Evolutionary conservation across 148 eudicot species (phyloP), one percentile per base, ranked within the genome.

Genomic region (Vaccinium darrowii): DNA sequence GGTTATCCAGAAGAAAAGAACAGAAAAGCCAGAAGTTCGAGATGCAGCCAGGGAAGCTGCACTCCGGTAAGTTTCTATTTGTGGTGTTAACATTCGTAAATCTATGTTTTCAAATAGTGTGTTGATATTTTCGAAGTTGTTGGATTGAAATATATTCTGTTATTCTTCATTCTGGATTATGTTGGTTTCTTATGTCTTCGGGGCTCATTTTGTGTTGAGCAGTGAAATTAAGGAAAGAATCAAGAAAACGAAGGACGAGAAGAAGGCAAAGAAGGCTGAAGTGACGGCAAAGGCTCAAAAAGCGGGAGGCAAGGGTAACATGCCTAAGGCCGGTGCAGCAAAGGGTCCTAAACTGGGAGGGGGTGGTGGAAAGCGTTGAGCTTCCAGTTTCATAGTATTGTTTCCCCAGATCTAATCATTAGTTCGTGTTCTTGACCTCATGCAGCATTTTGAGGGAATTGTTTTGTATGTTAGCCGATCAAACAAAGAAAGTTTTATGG

Each of bases 231-330:
- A 88, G 85, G 87, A 88, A 36, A 85, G 85, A 80, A 88, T 82
- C 54, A 85, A 88, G 85, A 85, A 88, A 43, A 88, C 87, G 6
- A 88, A 88, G 53, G 89, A 88, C 30, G 89, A 88, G 43, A 88
- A 88, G 89, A 88, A 85, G 80, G 89, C 87, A 2, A 88, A 88
- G 87, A 88, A 84, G 77, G 89, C 85, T 39, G 89, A 87, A 81
- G 83, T 84, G 62, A 69, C 27, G 76, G 65, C 89, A n/a, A 87
- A 87, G 83, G 57, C 67, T 0, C 87, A 87, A 72, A 87, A 78
- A 53, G 21, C 63, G 5, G 81, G 81, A 63, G 82, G 85, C 56
- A 87, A 79, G 82, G 85, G 89, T 15, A 85, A 71, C 60, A 2
- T 85, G 25, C 23, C 89, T 6, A 87, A 82, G 82, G 87, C 87